phyloP scores from a whole-genome alignment of 1,284 basidiomycete genomes.

The Ustilago loliicola region DNA sequence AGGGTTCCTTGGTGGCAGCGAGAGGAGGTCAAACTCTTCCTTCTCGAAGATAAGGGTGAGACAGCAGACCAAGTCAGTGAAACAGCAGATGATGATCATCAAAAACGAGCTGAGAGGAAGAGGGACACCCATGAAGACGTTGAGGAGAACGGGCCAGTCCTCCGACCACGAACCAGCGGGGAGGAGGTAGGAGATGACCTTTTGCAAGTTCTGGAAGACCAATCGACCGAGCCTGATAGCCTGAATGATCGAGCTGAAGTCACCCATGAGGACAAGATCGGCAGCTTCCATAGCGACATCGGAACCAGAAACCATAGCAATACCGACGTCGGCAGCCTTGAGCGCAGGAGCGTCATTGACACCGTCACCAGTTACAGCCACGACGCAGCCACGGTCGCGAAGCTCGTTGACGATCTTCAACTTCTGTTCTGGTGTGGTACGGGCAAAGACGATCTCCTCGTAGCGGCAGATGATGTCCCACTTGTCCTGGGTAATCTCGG shows the following conservation, averaged over 20 bases:
- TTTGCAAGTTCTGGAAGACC: slow-evolving; percentile 79
- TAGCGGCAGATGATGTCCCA: slow-evolving; percentile 76
- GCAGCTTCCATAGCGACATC: slow-evolving; percentile 71
- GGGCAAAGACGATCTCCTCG: slow-evolving; percentile 80
- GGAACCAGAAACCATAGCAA: slow-evolving; percentile 73
- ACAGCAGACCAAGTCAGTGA: slow-evolving; percentile 74
- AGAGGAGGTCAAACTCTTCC: slow-evolving; percentile 75
- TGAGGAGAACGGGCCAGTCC: slow-evolving; percentile 78
- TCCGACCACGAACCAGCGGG: slow-evolving; percentile 76
- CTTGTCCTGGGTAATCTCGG: slow-evolving; percentile 35
- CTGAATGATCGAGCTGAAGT: slow-evolving; percentile 61
- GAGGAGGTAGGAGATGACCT: slow-evolving; percentile 69
- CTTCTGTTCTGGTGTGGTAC: slow-evolving; percentile 80
- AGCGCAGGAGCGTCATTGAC: slow-evolving; percentile 78
- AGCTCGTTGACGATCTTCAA: slow-evolving; percentile 78
- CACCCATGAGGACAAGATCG: slow-evolving; percentile 61
- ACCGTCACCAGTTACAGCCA: slow-evolving; percentile 78
- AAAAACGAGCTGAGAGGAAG: slow-evolving; percentile 75
- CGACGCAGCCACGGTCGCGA: slow-evolving; percentile 74
- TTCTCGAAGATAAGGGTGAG: slow-evolving; percentile 76
- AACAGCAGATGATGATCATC: slow-evolving; percentile 72
- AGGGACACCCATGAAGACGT: slow-evolving; percentile 74
- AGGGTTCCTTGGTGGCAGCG: slow-evolving; percentile 52
- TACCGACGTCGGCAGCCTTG: slow-evolving; percentile 73
- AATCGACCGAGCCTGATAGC: slow-evolving; percentile 73